phyloP scores from a whole-genome alignment of 495 filamentous ascomycete species.

The Amorphotheca resinae region DNA sequence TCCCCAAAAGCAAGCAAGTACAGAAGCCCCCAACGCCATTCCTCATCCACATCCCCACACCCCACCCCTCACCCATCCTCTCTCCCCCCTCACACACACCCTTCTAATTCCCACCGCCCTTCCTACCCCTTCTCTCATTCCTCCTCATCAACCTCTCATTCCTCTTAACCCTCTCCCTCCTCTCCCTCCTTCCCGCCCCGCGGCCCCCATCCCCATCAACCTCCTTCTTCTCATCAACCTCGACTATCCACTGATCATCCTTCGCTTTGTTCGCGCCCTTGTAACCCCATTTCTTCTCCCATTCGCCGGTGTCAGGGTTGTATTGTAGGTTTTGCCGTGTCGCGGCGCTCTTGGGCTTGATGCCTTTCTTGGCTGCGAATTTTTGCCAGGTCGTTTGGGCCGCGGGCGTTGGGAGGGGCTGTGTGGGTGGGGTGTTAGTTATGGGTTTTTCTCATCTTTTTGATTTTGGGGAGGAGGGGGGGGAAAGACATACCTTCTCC shows the following conservation, averaged over 20 bases:
- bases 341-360: constrained; percentile 64
- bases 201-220: constrained; percentile 42
- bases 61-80: neutral
- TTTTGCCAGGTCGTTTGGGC: constrained; percentile 83
- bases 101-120: no score
- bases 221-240: constrained; percentile 73
- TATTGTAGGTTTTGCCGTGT: constrained; percentile 56
- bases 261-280: constrained; percentile 79
- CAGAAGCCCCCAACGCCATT: constrained; percentile 4
- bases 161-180: constrained; percentile 49
- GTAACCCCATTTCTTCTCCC: constrained; percentile 89
- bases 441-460: neutral
- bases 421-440: neutral
- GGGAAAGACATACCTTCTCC: constrained; percentile 44
- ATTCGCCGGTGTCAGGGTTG: constrained; percentile 75
- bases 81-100: no score
- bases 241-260: constrained; percentile 74
- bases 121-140: constrained; percentile 47
- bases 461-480: neutral
- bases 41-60: neutral
- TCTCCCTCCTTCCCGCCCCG: constrained; percentile 32
- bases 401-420: constrained; percentile 64
- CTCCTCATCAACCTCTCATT: constrained; percentile 60
- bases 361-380: constrained; percentile 93
- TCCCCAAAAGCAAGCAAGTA: no score